Conservation (phyloP, 108 stramenopile genomes). For the Cyclostephanos tholiformis region DNA sequence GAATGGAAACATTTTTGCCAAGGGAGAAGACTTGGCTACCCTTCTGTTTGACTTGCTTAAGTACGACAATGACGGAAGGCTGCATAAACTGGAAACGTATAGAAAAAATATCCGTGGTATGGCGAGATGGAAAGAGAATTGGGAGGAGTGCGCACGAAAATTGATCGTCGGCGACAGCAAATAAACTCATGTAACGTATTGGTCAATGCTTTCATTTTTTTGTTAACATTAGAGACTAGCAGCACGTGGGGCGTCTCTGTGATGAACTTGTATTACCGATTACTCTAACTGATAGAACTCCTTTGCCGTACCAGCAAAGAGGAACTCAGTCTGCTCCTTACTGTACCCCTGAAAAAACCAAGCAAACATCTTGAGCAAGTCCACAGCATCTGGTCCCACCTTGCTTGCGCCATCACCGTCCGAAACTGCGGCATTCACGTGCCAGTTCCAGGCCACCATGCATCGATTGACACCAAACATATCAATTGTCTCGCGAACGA, state of each 20-base stretch:
- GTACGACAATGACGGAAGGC: constrained; percentile 20
- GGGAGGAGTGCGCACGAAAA: constrained; percentile 67
- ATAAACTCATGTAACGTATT: not conserved
- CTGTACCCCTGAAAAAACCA: constrained; percentile 60
- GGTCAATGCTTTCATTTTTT: not conserved
- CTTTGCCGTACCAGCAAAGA: constrained; percentile 65
- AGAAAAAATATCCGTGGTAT: constrained; percentile 60
- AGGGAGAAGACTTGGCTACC: constrained; percentile 58
- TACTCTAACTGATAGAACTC: constrained; percentile 59
- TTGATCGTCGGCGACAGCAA: constrained; percentile 41
- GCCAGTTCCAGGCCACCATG: constrained; percentile 82
- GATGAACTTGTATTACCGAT: not conserved
- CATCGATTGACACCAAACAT: constrained; percentile 72
- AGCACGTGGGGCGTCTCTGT: not conserved
- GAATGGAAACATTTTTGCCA: constrained; percentile 85
- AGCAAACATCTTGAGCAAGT: constrained; percentile 48
- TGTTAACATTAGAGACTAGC: too few relatives aligned
- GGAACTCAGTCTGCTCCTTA: constrained; percentile 50
- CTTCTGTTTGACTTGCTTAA: constrained; percentile 61
- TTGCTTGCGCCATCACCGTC: constrained; percentile 60
- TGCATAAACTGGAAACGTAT: constrained; percentile 62
- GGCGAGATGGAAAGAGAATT: constrained; percentile 78
- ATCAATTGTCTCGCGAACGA: constrained; percentile 66
- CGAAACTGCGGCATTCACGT: constrained; percentile 59
- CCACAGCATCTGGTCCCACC: constrained; percentile 65